Evolutionary conservation across 805 yeast genomes (phyloP), one percentile per base, ranked within the genome.

Genomic region (Cyberlindnera maritima): DNA sequence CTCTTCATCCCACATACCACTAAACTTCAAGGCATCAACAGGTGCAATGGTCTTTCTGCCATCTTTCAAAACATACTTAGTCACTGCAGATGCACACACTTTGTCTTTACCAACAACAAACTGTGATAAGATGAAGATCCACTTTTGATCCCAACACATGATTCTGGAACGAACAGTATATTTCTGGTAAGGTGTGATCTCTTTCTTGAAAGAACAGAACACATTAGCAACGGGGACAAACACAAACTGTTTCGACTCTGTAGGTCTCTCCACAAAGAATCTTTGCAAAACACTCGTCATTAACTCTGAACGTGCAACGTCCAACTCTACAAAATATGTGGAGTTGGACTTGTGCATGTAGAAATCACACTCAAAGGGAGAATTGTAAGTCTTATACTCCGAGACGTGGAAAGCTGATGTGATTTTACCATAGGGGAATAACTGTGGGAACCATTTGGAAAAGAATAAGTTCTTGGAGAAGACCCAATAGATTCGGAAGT

Each of bases 341-440:
- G 92, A 81, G 63, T 92, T 92, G 47, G 85, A 80, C 69, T 91
- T 92, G 70, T 91, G 98, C 40, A 89, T 58, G 60, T 88, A 88
- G 70, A 87, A 77, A 65, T 91, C 97, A 60, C 88, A 81, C 61
- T 91, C 97, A 59, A 86, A 66, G 8, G 86, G 80, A 1, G 92
- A 83, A 25, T 85, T 86, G 49, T 78, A 79, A 0, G 90, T 76
- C 19, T 63, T 53, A 53, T 70, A 70, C 13, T 62, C 56, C 1
- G 70, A 60, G 37, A 75, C 70, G 12, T 71, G 68, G 61, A 83
- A 82, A 28, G 55, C 63, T 20, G 50, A 54, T 47, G 41, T 46
- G n/a, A 50, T 32, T 48, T 55, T 39, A 23, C 47, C 39, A 19
- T 48, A 48, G 17, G 41, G 29, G 26, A 46, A 49, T 14, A 45